phyloP scores from a whole-genome alignment of 306 rosid species.

The Phaseolus lunatus region DNA sequence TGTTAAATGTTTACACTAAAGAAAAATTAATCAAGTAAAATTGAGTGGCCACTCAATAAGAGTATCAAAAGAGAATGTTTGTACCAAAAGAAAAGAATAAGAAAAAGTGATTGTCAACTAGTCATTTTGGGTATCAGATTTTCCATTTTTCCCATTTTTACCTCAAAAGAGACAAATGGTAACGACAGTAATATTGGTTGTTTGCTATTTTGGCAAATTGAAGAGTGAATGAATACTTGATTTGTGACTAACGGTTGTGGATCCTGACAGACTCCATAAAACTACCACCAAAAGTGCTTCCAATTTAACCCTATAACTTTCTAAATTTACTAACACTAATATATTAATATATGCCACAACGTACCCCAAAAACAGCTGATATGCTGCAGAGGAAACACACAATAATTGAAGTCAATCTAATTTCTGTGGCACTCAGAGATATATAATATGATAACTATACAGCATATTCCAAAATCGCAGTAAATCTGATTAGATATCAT shows the following conservation, averaged over 20 bases:
- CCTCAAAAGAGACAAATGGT: constrained; percentile 10
- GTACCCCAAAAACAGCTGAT: background rate
- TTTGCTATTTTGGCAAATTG: background rate
- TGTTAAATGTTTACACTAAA: background rate
- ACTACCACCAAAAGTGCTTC: constrained; percentile 17
- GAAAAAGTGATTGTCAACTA: background rate
- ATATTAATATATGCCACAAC: background rate
- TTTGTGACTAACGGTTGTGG: background rate
- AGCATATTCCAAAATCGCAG: background rate
- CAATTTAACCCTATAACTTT: background rate
- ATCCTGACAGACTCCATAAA: constrained; percentile 1
- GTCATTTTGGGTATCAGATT: constrained; percentile 31
- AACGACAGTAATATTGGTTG: background rate
- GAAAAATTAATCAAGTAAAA: background rate
- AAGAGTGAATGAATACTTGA: constrained; percentile 33
- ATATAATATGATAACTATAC: background rate
- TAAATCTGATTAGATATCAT: constrained; percentile 3
- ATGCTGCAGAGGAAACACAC: background rate
- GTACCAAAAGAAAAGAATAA: constrained; percentile 52
- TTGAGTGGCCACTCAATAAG: background rate
- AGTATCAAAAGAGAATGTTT: constrained; percentile 35
- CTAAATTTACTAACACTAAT: background rate
- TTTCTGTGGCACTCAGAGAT: constrained; percentile 20
- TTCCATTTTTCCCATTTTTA: background rate
- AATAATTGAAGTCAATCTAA: constrained; percentile 12